Percentiles rank a stretch among this genome's conserved stretches.
Evolutionary conservation across 306 rosid species (phyloP).

Genomic region (Myrica gale): DNA sequence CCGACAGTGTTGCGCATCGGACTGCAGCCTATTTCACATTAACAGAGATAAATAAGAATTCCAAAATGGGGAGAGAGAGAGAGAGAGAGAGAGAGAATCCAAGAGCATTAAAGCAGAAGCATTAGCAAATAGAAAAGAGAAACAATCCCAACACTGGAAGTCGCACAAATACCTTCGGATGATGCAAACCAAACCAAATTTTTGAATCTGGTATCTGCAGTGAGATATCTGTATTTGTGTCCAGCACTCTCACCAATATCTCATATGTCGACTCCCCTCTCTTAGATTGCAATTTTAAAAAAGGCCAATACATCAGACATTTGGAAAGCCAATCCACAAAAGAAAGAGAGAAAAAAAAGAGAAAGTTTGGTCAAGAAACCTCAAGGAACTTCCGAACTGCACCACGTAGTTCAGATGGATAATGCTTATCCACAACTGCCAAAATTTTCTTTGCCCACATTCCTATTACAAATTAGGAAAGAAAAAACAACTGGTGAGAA

Average conservation of each 20-base stretch:
- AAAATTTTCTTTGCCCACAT: slow-evolving; percentile 68
- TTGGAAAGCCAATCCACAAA: slow-evolving; percentile 10
- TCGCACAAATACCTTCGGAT: slow-evolving; percentile 62
- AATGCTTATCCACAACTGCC: slow-evolving; percentile 50
- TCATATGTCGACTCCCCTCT: slow-evolving; percentile 50
- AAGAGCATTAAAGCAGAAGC: slow-evolving; percentile 24
- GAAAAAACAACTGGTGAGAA: slow-evolving; percentile 28
- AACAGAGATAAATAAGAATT: slow-evolving; percentile 2
- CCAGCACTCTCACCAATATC: slow-evolving; percentile 61
- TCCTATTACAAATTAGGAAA: slow-evolving; percentile 46
- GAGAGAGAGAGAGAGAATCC: slow-evolving; percentile 8
- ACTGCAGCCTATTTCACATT: slow-evolving; percentile 65
- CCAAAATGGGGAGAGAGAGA: neutral
- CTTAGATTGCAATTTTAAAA: slow-evolving; percentile 44
- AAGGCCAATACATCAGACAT: slow-evolving; percentile 25
- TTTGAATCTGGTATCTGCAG: slow-evolving; percentile 54
- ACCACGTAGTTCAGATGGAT: slow-evolving; percentile 73
- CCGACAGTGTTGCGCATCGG: slow-evolving; percentile 59
- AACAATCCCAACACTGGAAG: slow-evolving; percentile 15
- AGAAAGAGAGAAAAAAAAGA: neutral
- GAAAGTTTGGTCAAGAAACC: slow-evolving; percentile 36
- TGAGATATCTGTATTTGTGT: slow-evolving; percentile 54
- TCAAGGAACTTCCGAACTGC: slow-evolving; percentile 72
- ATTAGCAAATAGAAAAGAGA: slow-evolving; percentile 5
- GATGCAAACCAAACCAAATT: slow-evolving; percentile 77